Evolutionary conservation across 306 rosid genomes (phyloP), one percentile per base, ranked within the genome.

Genomic region (Senna tora): DNA sequence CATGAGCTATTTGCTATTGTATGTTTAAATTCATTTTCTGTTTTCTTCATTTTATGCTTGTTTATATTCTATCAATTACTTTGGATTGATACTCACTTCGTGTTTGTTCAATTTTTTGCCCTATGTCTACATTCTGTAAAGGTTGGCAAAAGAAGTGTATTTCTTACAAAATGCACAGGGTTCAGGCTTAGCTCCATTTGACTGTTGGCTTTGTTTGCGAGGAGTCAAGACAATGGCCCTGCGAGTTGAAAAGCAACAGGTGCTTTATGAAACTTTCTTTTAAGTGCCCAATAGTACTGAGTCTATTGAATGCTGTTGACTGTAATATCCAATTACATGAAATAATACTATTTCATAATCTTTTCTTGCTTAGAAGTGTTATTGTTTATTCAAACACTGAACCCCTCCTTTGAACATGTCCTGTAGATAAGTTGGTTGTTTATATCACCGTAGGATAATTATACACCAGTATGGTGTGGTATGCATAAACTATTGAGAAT

Each of bases 191-290:
- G 96, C 98, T 77, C 98, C 97, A 54, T 86, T 87, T 81, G 95
- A 91, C 77, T 94, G 96, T 71, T 93, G 94, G 94, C 82, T 89
- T 19, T 91, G 97, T 78, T 74, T 91, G 75, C 79, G 94, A 76
- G 97, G 97, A 76, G 81, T 94, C 64, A 94, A 94, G 88, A 94
- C 97, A 25, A 85, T 94, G 94, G 87, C 92, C 76, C 87, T 93
- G 34, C 87, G 97, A 64, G 76, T 93, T 74, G 96, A 94, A 80
- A 91, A 87, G 89, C 97, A 94, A 69, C 97, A 94, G 97, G 98
- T 93, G 74, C 76, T 15, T 51, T 67, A 80, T 79, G 56, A 53
- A 53, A 68, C 83, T 42, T 78, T 20, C 51, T 69, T 56, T 63
- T 9, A 66, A 54, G 16, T 64, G 54, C 79, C 32, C 22, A 17